phyloP scores from a whole-genome alignment of 2,329 filamentous ascomycete species.

The Teratosphaeria gauchensis region DNA sequence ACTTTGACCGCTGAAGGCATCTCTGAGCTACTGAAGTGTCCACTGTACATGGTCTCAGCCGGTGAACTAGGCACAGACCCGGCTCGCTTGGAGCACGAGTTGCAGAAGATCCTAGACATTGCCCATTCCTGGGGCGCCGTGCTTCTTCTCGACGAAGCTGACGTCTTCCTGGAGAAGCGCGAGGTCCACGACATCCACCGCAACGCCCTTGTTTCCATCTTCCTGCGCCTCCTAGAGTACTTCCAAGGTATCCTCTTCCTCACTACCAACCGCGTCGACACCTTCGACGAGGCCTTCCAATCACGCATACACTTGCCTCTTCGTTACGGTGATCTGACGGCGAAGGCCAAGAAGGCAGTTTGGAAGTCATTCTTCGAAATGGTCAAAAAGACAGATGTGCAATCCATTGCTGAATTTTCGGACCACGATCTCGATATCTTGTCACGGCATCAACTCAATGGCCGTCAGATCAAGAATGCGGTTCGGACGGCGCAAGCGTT shows the following conservation, averaged over 20 bases:
- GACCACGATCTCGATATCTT: constrained; percentile 59
- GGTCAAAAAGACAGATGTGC: constrained; percentile 55
- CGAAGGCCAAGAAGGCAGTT: constrained; percentile 64
- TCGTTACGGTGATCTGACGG: constrained; percentile 64
- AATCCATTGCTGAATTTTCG: constrained; percentile 51
- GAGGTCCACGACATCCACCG: constrained; percentile 75
- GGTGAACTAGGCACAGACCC: constrained; percentile 76
- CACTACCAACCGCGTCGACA: constrained; percentile 79
- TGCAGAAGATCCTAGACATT: constrained; percentile 78
- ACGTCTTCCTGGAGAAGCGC: constrained; percentile 74
- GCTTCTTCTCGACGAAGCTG: constrained; percentile 74
- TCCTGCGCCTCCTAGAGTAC: constrained; percentile 78
- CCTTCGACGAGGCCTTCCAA: constrained; percentile 86
- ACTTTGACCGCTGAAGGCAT: constrained; percentile 82
- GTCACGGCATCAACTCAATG: constrained; percentile 59
- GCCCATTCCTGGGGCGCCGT: constrained; percentile 81
- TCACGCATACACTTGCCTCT: constrained; percentile 79
- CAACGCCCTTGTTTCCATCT: constrained; percentile 78
- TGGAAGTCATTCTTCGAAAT: constrained; percentile 77
- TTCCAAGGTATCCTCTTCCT: constrained; percentile 86
- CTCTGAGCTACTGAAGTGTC: constrained; percentile 70
- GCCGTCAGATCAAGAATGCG: constrained; percentile 46
- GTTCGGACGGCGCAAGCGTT: constrained; percentile 75
- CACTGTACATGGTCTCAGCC: constrained; percentile 72
- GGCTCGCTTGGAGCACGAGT: constrained; percentile 59